Evolutionary conservation across 768 basidiomycete species (phyloP).

Genomic region (Tylopilus sp.): DNA sequence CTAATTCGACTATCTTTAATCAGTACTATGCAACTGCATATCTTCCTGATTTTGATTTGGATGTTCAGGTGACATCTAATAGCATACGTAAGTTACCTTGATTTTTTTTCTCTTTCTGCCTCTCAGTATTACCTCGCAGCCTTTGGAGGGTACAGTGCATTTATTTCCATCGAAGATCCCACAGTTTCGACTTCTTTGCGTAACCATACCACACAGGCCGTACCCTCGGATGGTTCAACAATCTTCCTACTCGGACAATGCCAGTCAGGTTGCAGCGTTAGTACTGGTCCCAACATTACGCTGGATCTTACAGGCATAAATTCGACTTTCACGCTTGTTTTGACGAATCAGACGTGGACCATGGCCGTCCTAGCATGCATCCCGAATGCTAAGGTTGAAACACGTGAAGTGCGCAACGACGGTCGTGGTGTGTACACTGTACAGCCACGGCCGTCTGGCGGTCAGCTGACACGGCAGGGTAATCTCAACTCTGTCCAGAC

Average conservation of each 20-base stretch:
- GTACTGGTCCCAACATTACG: not conserved
- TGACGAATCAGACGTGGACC: slow-evolving; percentile 18
- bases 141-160: too few relatives aligned
- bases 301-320: slow-evolving; percentile 14
- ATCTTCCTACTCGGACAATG: slow-evolving; percentile 24
- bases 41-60: too few relatives aligned
- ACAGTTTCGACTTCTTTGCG: not conserved
- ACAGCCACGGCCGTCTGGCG: slow-evolving; percentile 11
- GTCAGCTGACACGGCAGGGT: slow-evolving; percentile 15
- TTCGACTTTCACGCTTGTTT: slow-evolving; percentile 10
- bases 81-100: too few relatives aligned
- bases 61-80: too few relatives aligned
- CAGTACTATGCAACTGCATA: too few relatives aligned
- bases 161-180: too few relatives aligned
- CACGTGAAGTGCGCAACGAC: slow-evolving; percentile 25
- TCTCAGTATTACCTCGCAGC: too few relatives aligned
- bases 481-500: slow-evolving; percentile 27
- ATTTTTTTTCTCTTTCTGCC: too few relatives aligned
- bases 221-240: slow-evolving; percentile 19
- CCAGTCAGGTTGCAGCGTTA: slow-evolving; percentile 10
- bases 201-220: slow-evolving; percentile 22
- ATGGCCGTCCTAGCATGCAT: slow-evolving; percentile 20
- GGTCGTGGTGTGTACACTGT: slow-evolving; percentile 18
- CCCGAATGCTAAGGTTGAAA: slow-evolving; percentile 25
- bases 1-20: too few relatives aligned